Conservation (phyloP, 805 yeast genomes). For the Barnettozyma californica region DNA sequence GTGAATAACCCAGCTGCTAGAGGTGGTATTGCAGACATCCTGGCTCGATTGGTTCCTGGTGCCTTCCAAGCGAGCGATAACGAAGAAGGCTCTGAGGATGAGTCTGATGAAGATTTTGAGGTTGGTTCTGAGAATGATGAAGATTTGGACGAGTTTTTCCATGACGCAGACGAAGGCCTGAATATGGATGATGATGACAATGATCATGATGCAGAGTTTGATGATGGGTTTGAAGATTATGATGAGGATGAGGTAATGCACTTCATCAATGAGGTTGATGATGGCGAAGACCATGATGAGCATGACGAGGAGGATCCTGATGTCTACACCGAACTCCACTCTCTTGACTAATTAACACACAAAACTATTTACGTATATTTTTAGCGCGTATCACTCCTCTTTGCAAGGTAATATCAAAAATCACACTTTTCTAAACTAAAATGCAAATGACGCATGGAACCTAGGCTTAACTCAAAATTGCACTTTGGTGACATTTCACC, state of each 20-base stretch:
- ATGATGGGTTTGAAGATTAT: neutral
- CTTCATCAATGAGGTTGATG: constrained; percentile 1
- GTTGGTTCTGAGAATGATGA: neutral
- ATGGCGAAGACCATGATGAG: neutral
- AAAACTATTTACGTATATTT: constrained; percentile 11
- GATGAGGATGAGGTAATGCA: neutral
- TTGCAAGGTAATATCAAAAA: neutral
- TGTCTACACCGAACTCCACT: neutral
- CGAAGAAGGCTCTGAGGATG: neutral
- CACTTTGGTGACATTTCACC: neutral
- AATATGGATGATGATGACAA: neutral
- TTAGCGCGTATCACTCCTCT: neutral
- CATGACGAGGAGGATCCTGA: neutral
- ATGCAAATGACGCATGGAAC: constrained; percentile 4
- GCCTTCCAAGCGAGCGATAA: neutral
- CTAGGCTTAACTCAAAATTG: neutral
- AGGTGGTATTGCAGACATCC: neutral
- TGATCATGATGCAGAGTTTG: neutral
- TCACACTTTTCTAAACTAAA: neutral
- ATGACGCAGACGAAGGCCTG: neutral
- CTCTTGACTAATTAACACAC: neutral
- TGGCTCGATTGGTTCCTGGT: neutral
- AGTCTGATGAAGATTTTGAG: neutral
- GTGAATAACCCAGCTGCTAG: neutral
- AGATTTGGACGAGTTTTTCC: neutral